A percentile compares a stretch with the other conserved stretches of the same genome.
Conservation (phyloP, 352 stramenopile genomes). For the Peronospora belbahrii region DNA sequence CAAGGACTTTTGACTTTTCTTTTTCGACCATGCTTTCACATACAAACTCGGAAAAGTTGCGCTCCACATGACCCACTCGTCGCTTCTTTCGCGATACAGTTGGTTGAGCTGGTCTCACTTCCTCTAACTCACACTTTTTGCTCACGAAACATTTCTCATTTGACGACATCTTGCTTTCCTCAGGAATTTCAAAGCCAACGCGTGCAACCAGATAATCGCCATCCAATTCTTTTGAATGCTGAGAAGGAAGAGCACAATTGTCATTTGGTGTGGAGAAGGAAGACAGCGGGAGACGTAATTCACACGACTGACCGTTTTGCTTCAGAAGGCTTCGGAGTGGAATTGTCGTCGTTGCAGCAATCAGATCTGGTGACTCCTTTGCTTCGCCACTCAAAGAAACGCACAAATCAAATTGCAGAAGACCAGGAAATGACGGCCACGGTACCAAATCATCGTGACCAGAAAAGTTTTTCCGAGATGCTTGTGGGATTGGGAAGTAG, state of each 20-base stretch:
- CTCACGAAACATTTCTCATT: conserved; percentile 13
- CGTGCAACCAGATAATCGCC: conserved; percentile 48
- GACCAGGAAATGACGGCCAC: conserved; percentile 65
- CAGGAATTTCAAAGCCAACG: conserved; percentile 35
- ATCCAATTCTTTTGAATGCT: conserved; percentile 13
- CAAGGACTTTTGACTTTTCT: conserved; percentile 58
- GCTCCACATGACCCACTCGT: conserved; percentile 32
- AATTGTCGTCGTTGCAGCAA: conserved; percentile 48
- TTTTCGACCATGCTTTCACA: conserved; percentile 62
- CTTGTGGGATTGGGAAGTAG: conserved; percentile 75
- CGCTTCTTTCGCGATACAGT: conserved; percentile 14
- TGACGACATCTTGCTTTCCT: conserved; percentile 11
- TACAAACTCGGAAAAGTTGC: conserved; percentile 63
- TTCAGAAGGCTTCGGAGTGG: conserved; percentile 39
- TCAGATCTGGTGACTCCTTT: conserved; percentile 56
- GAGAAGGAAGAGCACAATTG: not conserved
- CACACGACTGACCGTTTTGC: conserved; percentile 18
- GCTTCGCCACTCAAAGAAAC: conserved; percentile 60
- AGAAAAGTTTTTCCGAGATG: conserved; percentile 67
- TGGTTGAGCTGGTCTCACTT: conserved; percentile 6
- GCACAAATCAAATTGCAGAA: conserved; percentile 71
- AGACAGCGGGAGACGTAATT: conserved; percentile 33
- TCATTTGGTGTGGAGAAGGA: conserved; percentile 20
- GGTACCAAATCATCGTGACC: conserved; percentile 66
- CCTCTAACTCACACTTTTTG: conserved; percentile 6